Evolutionary conservation across 805 yeast genomes (phyloP), one percentile per base, ranked within the genome.

Genomic region (Naumovozyma castellii): DNA sequence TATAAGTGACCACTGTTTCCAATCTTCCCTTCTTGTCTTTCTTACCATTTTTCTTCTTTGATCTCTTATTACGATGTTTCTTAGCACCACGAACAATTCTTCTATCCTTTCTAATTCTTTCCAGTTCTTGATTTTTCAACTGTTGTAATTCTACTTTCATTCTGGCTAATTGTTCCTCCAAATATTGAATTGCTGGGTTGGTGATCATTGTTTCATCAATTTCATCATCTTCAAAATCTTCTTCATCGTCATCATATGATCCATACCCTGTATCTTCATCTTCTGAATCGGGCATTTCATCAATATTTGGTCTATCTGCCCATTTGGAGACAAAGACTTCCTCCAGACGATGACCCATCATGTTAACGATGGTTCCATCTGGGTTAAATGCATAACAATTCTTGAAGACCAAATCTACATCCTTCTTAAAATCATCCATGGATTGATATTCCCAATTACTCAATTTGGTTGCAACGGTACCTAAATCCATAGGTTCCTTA

Each of bases 361-460:
- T 74, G 61, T 88, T 86, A 29, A 92, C 98, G 36, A 94, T 94
- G 4, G 95, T 80, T n/a, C 96, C 95, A 52, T 84, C 95, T 2
- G 98, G 97, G 62, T 92, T 92, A 67, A 90, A 92, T 13, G 73
- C 69, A 60, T 85, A 92, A 65, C 97, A 90, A 64, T 92, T 90
- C 46, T 74, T 69, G 66, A 92, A 88, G 43, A 92, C 84, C 44
- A 87, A 71, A 42, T 85, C 72, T 29, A 90, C 75, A 57, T 92
- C 98, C 33, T 63, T 65, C 57, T 82, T 95, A 57, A 90, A 87
- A 46, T 84, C 88, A 44, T 84, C 95, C 15, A 87, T 92, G 40
- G 80, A 78, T 56, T 84, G 90, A 60, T 92, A 92, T 51, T 83
- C 84, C 62, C 88, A 88, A 61, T 85, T 86, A 44, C 79, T 76